Evolutionary conservation across 345 rosid genomes (phyloP), one percentile per base, ranked within the genome.

Genomic region (Laguncularia racemosa): DNA sequence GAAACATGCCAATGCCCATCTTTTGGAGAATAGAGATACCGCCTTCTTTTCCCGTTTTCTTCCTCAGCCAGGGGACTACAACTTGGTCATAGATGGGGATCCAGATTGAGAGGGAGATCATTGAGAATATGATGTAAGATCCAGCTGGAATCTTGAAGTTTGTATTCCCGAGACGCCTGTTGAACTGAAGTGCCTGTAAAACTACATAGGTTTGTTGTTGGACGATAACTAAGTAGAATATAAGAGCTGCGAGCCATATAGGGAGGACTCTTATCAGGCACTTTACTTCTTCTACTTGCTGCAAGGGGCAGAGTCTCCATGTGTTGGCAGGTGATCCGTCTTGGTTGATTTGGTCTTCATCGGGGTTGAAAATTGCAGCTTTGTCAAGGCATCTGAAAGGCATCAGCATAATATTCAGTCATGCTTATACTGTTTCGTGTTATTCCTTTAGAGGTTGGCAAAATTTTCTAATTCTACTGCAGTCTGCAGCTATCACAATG

Each of bases 251-350:
- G 0, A 55, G 51, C 74, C 78, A 70, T 50, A 73, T 50, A 0
- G 84, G 84, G 50, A 73, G n/a, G 18, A 76, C 65, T 55, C 78
- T 64, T 12, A 66, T 13, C 43, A 73, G 10, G 40, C 78, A 67
- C 54, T 73, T 79, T 16, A 70, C 64, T 44, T 76, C 84, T 59
- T 79, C 84, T 48, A 79, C 77, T 23, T 71, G 60, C 40, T 79
- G 84, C 51, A 73, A 8, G 23, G 68, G 65, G 56, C 75, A 57
- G 0, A 79, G 71, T 26, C 52, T 71, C 81, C 78, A 73, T 23
- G 72, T 74, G 58, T 73, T 15, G 12, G 21, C 46, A 1, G 67
- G 60, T 0, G 69, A 58, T 17, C 84, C 84, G 55, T 76, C 76
- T 2, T 17, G 12, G 20, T 65, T 73, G 20, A 70, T 33, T 33